A percentile compares a stretch with the other conserved stretches of the same genome.
These are phyloP conservation scores for Diaporthe ilicicola DNA, from an alignment of 2,329 filamentous ascomycete genomes.

Conservation along the genomic window DNA sequence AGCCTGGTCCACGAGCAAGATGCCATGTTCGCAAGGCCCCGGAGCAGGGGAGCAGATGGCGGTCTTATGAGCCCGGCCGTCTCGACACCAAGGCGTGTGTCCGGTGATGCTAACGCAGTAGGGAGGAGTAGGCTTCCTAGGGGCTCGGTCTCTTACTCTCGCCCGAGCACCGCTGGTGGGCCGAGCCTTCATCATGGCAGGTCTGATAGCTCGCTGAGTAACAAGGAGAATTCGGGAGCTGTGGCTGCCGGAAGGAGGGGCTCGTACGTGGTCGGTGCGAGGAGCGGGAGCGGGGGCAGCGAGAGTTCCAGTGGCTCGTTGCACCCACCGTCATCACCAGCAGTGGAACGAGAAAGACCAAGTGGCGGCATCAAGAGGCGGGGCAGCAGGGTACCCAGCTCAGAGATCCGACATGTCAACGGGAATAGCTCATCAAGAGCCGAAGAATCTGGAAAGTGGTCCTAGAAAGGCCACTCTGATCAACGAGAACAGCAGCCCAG, in stretches of 20 bases:
- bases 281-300: slow-evolving; percentile 28
- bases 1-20: slow-evolving; percentile 29
- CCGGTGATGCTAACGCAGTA: slow-evolving; percentile 23
- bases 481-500: not conserved
- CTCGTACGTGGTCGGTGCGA: slow-evolving; percentile 25
- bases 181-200: slow-evolving; percentile 34
- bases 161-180: slow-evolving; percentile 39
- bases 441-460: slow-evolving; percentile 31
- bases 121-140: slow-evolving; percentile 42
- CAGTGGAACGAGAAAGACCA: slow-evolving; percentile 26
- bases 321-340: slow-evolving; percentile 27
- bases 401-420: slow-evolving; percentile 27
- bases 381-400: slow-evolving; percentile 32
- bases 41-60: slow-evolving; percentile 28
- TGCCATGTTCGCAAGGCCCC: slow-evolving; percentile 30
- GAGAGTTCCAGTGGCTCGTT: slow-evolving; percentile 25
- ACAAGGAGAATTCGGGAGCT: slow-evolving; percentile 37
- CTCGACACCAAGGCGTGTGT: slow-evolving; percentile 24
- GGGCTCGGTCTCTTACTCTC: slow-evolving; percentile 39
- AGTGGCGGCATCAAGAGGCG: slow-evolving; percentile 30
- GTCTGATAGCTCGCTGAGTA: slow-evolving; percentile 38
- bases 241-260: slow-evolving; percentile 19
- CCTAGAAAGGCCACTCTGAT: slow-evolving; percentile 27
- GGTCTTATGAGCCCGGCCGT: slow-evolving; percentile 28
- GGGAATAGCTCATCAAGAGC: slow-evolving; percentile 23